Evolutionary conservation across 768 basidiomycete genomes (phyloP).

Genomic region (Pleurotus giganteus): DNA sequence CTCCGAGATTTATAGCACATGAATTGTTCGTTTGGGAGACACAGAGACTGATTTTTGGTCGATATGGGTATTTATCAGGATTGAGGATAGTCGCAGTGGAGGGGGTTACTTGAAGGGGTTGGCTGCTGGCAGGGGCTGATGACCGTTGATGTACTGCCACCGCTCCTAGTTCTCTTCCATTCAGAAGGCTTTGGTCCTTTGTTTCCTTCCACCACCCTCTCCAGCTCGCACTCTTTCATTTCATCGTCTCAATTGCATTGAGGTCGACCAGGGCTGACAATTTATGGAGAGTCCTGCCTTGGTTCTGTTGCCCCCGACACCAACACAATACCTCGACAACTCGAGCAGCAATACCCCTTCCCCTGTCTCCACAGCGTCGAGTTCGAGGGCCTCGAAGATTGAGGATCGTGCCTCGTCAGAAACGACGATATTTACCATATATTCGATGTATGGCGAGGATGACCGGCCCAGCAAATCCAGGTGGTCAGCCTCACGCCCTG

Average conservation of each 20-base stretch:
- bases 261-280: neutral
- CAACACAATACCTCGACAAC: neutral
- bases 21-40: neutral
- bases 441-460: conserved; percentile 82
- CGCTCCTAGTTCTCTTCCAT: conserved; percentile 1
- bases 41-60: neutral
- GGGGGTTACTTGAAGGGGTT: neutral
- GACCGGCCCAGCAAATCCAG: conserved; percentile 17
- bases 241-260: conserved; percentile 1
- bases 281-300: conserved; percentile 9
- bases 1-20: too few relatives aligned
- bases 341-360: conserved; percentile 4
- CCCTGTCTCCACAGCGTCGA: neutral
- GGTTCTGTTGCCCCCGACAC: conserved; percentile 7
- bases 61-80: neutral
- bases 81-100: neutral
- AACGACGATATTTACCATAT: conserved; percentile 78
- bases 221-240: neutral
- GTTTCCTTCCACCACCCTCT: conserved; percentile 4
- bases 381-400: conserved; percentile 29
- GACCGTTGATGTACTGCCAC: conserved; percentile 9
- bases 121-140: neutral
- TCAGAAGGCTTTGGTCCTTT: conserved; percentile 7
- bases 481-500: conserved; percentile 9
- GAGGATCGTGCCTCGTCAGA: conserved; percentile 62